Conservation (phyloP, 2,329 filamentous ascomycete species). For the Penicillium sp. region DNA sequence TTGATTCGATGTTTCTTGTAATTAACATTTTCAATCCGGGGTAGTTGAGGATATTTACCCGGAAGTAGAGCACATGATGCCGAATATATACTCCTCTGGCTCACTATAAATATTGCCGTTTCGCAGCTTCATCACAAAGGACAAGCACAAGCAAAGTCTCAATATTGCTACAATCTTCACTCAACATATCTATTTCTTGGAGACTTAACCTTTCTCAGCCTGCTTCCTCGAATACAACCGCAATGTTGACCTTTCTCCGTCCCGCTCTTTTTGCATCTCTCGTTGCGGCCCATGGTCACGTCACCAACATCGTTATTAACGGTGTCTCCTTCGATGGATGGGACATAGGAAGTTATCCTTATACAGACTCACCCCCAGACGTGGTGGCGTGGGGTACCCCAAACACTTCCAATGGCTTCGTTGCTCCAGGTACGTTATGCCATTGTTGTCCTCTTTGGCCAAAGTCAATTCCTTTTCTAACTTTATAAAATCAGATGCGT, state of each 20-base stretch:
- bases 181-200: neutral
- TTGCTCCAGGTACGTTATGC: constrained; percentile 36
- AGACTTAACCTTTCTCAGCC: neutral
- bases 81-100: neutral
- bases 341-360: constrained; percentile 30
- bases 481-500: constrained; percentile 30
- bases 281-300: constrained; percentile 33
- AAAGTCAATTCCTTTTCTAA: neutral
- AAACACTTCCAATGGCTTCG: constrained; percentile 54
- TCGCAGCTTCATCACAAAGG: neutral
- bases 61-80: neutral
- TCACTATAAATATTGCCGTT: constrained; percentile 1
- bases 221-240: neutral
- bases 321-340: constrained; percentile 42
- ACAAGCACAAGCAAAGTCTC: too few relatives aligned
- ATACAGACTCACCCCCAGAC: constrained; percentile 35
- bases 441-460: neutral
- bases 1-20: neutral
- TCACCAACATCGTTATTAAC: constrained; percentile 39
- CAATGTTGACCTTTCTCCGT: neutral
- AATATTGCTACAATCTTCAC: neutral
- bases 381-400: constrained; percentile 55
- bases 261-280: constrained; percentile 25
- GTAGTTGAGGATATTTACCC: neutral
- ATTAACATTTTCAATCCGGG: neutral